These are phyloP conservation scores for Pelargonium cotyledonis DNA, from an alignment of 441 rosid species.

Conservation along the genomic window DNA sequence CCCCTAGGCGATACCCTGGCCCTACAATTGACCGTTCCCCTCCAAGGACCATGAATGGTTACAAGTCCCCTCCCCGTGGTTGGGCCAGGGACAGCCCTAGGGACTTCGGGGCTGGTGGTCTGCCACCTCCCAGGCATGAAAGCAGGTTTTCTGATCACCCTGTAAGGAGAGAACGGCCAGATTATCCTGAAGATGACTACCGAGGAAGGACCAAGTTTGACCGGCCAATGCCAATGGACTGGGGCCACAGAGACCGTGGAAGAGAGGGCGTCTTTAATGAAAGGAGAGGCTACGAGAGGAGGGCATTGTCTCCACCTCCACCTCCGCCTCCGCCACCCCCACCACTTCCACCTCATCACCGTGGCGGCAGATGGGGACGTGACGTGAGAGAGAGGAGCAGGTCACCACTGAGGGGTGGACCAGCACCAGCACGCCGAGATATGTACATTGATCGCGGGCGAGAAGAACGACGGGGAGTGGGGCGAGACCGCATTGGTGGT, in stretches of 20 bases:
- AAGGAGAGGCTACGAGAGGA: constrained; percentile 57
- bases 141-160: constrained; percentile 50
- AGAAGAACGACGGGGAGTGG: constrained; percentile 46
- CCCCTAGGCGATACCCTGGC: constrained; percentile 49
- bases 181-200: constrained; percentile 47
- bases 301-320: constrained; percentile 36
- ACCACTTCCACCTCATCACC: constrained; percentile 27
- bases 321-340: constrained; percentile 34
- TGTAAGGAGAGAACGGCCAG: constrained; percentile 45
- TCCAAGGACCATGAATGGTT: constrained; percentile 47
- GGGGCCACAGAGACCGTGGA: constrained; percentile 52
- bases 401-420: constrained; percentile 58
- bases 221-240: constrained; percentile 49
- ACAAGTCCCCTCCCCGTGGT: constrained; percentile 61
- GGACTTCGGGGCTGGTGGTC: constrained; percentile 42
- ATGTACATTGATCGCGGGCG: constrained; percentile 46
- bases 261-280: constrained; percentile 44
- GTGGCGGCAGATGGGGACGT: constrained; percentile 48
- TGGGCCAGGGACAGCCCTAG: constrained; percentile 55
- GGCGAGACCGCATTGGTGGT: constrained; percentile 49
- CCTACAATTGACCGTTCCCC: constrained; percentile 65
- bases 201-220: constrained; percentile 54
- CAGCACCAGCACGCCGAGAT: constrained; percentile 40
- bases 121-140: constrained; percentile 57
- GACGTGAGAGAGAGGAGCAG: constrained; percentile 74